Base-by-base conservation (phyloP, 495 filamentous ascomycete species). In the Podospora australis region DNA sequence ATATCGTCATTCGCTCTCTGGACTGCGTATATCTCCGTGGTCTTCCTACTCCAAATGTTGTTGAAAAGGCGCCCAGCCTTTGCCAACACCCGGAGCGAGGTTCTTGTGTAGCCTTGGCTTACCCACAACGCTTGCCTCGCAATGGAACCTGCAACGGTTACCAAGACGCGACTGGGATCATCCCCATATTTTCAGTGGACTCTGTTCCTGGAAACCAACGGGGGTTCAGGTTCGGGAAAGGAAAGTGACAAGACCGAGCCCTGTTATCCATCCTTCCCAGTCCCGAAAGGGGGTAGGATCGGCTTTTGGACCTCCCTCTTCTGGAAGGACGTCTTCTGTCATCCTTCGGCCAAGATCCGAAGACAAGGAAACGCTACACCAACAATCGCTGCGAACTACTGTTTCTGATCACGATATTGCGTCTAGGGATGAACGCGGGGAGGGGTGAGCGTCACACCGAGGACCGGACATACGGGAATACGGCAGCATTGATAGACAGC, bases 221-320 rank as follows among this genome's bases (percentile, higher is more conserved):
- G n/a, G 39, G 25, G 8, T n/a, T 3, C 59, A 53, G 58, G 20
- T 35, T 36, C 49, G 36, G 21, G 32, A 45, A 30, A 40, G 49
- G 49, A 34, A 51, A 45, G 32, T 51, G 49, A 45, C 34, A 51
- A 45, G 41, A 28, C 21, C 21, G 19, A 43, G 23, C 21, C 20
- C 17, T 43, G 40, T 26, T 23, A 24, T 23, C 22, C 4, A 28
- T 43, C 6, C 23, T 4, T 26, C 40, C 40, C 28, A 43, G 40
- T 8, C 40, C 40, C 23, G 22, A 43, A 14, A 21, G 28, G n/a
- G 40, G 14, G 11, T 40, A 50, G 2, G 25, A 28, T 17, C 13
- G 6, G 16, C 41, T 28, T 39, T 43, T 29, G 22, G n/a, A 43
- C 19, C 36, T 46, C 6, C 48, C 49, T 34, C 7, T 51, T 51